These are phyloP conservation scores for Glomus cerebriforme DNA, from an alignment of 192 early-diverging fungal genomes.

Conservation along the genomic window DNA sequence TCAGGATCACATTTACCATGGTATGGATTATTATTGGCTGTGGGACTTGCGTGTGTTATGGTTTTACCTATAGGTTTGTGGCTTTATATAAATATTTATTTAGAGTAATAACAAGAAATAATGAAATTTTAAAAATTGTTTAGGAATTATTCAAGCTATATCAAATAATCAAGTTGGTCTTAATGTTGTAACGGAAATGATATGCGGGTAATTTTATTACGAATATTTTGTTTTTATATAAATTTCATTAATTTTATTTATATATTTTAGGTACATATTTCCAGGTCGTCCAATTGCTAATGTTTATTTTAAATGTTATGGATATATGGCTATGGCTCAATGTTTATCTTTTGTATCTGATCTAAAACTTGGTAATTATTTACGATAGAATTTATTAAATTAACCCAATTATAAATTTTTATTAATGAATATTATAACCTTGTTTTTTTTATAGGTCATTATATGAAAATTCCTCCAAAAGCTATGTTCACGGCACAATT, in stretches of 20 bases:
- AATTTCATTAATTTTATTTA: conserved; percentile 47
- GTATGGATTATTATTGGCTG: conserved; percentile 51
- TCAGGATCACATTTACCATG: conserved; percentile 48
- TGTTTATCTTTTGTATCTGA: conserved; percentile 69
- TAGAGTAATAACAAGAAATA: neutral
- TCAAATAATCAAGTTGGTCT: conserved; percentile 55
- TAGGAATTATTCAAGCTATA: conserved; percentile 63
- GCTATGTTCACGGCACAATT: conserved; percentile 65
- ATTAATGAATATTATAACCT: neutral
- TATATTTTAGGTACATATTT: conserved; percentile 65
- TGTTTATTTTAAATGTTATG: conserved; percentile 63
- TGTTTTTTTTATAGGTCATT: conserved; percentile 48
- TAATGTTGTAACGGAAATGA: conserved; percentile 62
- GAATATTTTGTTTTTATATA: neutral
- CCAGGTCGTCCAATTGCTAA: conserved; percentile 59
- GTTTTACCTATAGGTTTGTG: conserved; percentile 54
- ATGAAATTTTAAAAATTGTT: conserved; percentile 57
- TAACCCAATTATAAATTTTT: neutral
- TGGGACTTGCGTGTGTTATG: conserved; percentile 43
- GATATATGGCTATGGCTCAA: conserved; percentile 69
- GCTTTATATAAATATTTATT: neutral
- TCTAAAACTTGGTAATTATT: conserved; percentile 65
- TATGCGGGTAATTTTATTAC: conserved; percentile 47
- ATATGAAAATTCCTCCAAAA: conserved; percentile 72
- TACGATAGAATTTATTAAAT: conserved; percentile 5